Evolutionary conservation across 116 monocot species (phyloP).

Genomic region (Dioscorea cayenensis): DNA sequence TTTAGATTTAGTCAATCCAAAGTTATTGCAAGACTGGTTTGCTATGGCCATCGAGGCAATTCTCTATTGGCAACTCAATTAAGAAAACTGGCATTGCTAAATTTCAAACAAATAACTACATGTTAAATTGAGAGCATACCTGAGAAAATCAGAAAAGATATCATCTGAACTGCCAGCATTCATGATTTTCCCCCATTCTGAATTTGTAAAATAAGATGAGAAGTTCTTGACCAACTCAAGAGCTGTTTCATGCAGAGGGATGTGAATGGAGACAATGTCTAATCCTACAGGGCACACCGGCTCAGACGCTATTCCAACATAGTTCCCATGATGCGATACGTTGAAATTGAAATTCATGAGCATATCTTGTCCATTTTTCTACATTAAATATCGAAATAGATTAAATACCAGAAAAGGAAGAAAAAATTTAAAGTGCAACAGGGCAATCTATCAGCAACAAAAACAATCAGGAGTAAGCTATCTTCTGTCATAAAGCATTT

Average conservation of each 20-base stretch:
- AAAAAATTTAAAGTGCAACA: background rate
- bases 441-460: background rate
- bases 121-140: constrained; percentile 23
- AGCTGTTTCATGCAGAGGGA: constrained; percentile 21
- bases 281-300: constrained; percentile 66
- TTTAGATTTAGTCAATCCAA: no score
- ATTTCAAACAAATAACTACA: no score
- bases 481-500: no score
- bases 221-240: constrained; percentile 57
- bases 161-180: constrained; percentile 30
- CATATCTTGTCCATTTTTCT: constrained; percentile 15
- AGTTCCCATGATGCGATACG: constrained; percentile 75
- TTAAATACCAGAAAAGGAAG: background rate
- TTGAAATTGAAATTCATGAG: constrained; percentile 71
- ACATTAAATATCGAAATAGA: constrained; percentile 1
- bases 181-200: constrained; percentile 66
- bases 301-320: constrained; percentile 84
- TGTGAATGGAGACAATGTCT: constrained; percentile 57
- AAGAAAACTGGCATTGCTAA: no score
- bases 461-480: background rate
- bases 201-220: constrained; percentile 54
- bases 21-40: no score
- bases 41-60: no score
- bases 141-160: constrained; percentile 50
- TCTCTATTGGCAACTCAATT: no score